Percentiles rank a stretch among this genome's conserved stretches.
These are phyloP conservation scores for Phlyctochytrium planicorne DNA, from an alignment of 192 early-diverging fungal species.

Conservation along the genomic window DNA sequence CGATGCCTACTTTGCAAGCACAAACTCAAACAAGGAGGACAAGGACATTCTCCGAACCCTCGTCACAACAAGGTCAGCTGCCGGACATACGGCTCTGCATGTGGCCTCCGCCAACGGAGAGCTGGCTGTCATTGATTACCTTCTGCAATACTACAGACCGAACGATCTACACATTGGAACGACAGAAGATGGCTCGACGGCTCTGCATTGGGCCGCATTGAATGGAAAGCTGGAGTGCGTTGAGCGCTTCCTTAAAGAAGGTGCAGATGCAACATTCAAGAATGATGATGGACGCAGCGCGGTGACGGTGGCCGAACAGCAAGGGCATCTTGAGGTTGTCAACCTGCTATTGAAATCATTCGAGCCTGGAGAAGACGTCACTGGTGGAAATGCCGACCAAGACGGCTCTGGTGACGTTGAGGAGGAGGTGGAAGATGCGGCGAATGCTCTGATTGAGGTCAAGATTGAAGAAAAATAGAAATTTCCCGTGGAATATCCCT, in stretches of 20 bases:
- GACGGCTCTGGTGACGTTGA: too few species aligned
- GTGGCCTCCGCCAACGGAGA: slow-evolving; percentile 82
- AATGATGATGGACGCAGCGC: slow-evolving; percentile 34
- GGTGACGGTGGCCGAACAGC: slow-evolving; percentile 40
- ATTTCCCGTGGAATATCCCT: too few species aligned
- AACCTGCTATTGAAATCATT: slow-evolving; percentile 37
- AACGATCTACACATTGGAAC: slow-evolving; percentile 33
- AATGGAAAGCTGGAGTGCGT: slow-evolving; percentile 73
- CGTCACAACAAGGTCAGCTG: slow-evolving; percentile 8
- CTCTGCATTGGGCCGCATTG: slow-evolving; percentile 80
- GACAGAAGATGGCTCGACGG: slow-evolving; percentile 42
- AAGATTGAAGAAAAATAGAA: too few species aligned
- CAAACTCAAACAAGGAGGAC: slow-evolving; percentile 26
- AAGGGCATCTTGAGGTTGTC: slow-evolving; percentile 35
- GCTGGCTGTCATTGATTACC: slow-evolving; percentile 45
- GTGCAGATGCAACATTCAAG: slow-evolving; percentile 51
- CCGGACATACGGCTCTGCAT: slow-evolving; percentile 64
- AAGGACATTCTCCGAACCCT: slow-evolving; percentile 12
- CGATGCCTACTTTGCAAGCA: slow-evolving; percentile 18
- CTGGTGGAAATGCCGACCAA: too few species aligned
- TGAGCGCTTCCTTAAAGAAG: slow-evolving; percentile 55
- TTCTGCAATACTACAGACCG: slow-evolving; percentile 22
- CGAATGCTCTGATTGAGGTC: background rate
- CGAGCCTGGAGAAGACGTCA: slow-evolving; percentile 35
- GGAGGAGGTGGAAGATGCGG: slow-evolving; percentile 28